Evolutionary conservation across 208 protist genomes (phyloP).

Genomic region (Acanthamoeba divionensis): DNA sequence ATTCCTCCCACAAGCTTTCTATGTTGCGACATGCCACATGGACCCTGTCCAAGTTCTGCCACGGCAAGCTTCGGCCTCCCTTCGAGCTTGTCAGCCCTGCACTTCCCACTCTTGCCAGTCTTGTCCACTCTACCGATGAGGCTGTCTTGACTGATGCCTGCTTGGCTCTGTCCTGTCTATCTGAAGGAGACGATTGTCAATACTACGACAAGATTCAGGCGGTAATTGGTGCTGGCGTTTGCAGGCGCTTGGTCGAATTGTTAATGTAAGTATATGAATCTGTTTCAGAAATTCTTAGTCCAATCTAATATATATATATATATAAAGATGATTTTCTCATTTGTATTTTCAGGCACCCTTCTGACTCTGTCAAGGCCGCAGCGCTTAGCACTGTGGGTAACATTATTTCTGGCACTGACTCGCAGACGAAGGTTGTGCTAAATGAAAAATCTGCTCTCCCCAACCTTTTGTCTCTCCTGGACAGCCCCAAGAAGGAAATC

Average conservation of each 20-base stretch:
- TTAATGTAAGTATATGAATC: slow-evolving; percentile 86
- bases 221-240: slow-evolving; percentile 89
- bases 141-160: slow-evolving; percentile 93
- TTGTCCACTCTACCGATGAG: slow-evolving; percentile 88
- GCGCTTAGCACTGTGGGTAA: slow-evolving; percentile 92
- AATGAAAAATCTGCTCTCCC: slow-evolving; percentile 86
- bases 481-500: slow-evolving; percentile 84
- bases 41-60: slow-evolving; percentile 96
- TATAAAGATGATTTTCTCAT: slow-evolving; percentile 26
- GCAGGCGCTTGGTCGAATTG: no score
- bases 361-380: slow-evolving; percentile 86
- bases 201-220: slow-evolving; percentile 90
- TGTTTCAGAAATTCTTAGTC: neutral
- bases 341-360: slow-evolving; percentile 57
- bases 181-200: slow-evolving; percentile 95
- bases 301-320: neutral
- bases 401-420: slow-evolving; percentile 93
- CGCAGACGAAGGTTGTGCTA: slow-evolving; percentile 92
- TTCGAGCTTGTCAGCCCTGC: slow-evolving; percentile 77
- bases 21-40: slow-evolving; percentile 93
- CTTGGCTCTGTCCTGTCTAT: no score
- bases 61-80: slow-evolving; percentile 94
- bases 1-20: slow-evolving; percentile 74
- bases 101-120: slow-evolving; percentile 85
- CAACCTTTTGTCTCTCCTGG: slow-evolving; percentile 83